Evolutionary conservation across 164 flowering plant genomes (phyloP).

Genomic region (Umbilicus rupestris): DNA sequence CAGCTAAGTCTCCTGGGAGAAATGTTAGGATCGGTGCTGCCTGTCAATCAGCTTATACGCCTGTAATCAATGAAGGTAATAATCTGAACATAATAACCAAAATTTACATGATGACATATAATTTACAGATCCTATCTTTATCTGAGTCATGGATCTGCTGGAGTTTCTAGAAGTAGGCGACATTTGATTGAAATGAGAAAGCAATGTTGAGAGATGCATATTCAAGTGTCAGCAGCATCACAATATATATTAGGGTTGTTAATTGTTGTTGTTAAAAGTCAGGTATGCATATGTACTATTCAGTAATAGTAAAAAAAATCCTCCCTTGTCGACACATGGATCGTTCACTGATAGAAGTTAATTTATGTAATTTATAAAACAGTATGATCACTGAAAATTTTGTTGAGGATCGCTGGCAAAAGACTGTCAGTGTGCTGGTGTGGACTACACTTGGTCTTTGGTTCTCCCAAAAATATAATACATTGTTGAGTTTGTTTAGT

Average conservation of each 20-base stretch:
- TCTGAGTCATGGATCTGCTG: neutral
- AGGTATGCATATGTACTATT: neutral
- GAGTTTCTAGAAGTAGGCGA: neutral
- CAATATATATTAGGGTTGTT: neutral
- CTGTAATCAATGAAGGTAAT: slow-evolving; percentile 2
- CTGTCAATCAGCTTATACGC: neutral
- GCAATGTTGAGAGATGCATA: neutral
- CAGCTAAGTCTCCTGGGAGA: neutral
- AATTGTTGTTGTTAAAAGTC: neutral
- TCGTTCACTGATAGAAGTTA: neutral
- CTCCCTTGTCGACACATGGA: neutral
- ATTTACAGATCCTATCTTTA: neutral
- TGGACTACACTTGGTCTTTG: neutral
- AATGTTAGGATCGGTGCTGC: neutral
- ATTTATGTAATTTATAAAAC: neutral
- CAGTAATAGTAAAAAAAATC: neutral
- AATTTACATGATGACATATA: neutral
- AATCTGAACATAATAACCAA: neutral
- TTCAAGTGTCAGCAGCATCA: neutral
- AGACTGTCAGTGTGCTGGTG: neutral
- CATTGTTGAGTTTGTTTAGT: neutral
- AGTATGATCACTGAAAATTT: neutral
- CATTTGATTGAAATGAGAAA: neutral
- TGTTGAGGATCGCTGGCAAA: neutral
- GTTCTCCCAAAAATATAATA: neutral